Evolutionary conservation across 306 rosid genomes (phyloP).

Genomic region (Medicago lupulina): DNA sequence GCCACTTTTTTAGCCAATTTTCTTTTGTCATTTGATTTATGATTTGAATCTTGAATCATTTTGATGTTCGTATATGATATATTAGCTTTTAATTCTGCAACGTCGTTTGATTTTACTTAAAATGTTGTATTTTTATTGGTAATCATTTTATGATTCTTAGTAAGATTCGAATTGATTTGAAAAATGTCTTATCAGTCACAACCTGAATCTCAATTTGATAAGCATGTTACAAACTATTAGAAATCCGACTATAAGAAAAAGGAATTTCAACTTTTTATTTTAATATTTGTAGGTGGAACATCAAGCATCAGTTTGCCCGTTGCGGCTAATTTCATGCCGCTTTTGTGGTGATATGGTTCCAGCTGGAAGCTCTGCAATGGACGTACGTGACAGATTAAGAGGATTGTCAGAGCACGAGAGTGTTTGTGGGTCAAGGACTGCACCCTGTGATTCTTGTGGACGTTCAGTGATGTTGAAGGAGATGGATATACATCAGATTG

Average conservation of each 20-base stretch:
- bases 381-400: conserved; percentile 79
- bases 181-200: not conserved
- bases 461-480: conserved; percentile 98
- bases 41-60: not conserved
- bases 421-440: conserved; percentile 90
- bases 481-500: conserved; percentile 92
- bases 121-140: not conserved
- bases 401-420: conserved; percentile 97
- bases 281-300: conserved; percentile 70
- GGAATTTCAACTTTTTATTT: conserved; percentile 23
- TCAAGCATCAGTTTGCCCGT: conserved; percentile 74
- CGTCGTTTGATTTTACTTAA: not conserved
- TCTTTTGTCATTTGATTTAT: not conserved
- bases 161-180: not conserved
- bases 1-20: not conserved
- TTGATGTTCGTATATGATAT: not conserved
- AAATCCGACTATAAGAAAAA: not conserved
- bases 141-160: not conserved
- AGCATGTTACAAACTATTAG: not conserved
- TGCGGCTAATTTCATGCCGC: conserved; percentile 78
- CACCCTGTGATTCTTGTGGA: conserved; percentile 96
- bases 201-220: not conserved
- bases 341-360: conserved; percentile 99
- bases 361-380: conserved; percentile 82
- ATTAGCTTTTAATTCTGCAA: not conserved